Evolutionary conservation across 73 alveolate genomes (phyloP), one percentile per base, ranked within the genome.

Genomic region (Symbiodinium natans): DNA sequence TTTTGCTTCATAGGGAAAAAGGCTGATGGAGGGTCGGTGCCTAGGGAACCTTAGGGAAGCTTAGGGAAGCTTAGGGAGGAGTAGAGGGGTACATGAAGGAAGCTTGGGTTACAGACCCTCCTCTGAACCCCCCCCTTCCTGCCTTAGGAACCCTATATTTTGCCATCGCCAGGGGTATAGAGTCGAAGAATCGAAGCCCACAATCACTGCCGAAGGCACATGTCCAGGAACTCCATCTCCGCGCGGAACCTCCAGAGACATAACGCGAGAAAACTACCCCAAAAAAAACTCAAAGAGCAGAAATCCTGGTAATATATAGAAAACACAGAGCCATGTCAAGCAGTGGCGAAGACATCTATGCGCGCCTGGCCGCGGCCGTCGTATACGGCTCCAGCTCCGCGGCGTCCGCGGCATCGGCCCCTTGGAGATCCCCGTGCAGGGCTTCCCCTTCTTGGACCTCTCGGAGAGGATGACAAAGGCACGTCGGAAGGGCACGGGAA

Each of bases 211-310:
- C 82, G n/a, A 17, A 39, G 56, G 40, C 43, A 19, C 97, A 90
- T 90, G 80, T 90, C 97, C 88, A 90, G 46, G 97, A 90, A 90
- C 40, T 73, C 97, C 97, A 90, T 90, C 88, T 71, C 97, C 25
- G 97, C 97, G 11, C 97, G 97, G 54, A 90, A 90, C 97, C 97
- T 90, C 41, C 13, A 13, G 21, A 46, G 59, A 9, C 59, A 46
- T n/a, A n/a, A n/a, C n/a, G n/a, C n/a, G n/a, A n/a, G n/a, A n/a
- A n/a, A n/a, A n/a, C n/a, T n/a, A n/a, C n/a, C n/a, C n/a, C n/a
- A 68, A 68, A 68, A 19, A n/a, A 36, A 63, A 4, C 29, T 23
- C 38, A 3, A 29, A 25, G 38, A 63, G 11, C 5, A 43, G 56
- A 43, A 43, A 52, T 0, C 6, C 1, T 21, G 2, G 68, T 27